Percentiles rank a stretch among this genome's conserved stretches.
Evolutionary conservation across 1,284 basidiomycete genomes (phyloP).

Genomic region (Coniferiporia sulphurascens): DNA sequence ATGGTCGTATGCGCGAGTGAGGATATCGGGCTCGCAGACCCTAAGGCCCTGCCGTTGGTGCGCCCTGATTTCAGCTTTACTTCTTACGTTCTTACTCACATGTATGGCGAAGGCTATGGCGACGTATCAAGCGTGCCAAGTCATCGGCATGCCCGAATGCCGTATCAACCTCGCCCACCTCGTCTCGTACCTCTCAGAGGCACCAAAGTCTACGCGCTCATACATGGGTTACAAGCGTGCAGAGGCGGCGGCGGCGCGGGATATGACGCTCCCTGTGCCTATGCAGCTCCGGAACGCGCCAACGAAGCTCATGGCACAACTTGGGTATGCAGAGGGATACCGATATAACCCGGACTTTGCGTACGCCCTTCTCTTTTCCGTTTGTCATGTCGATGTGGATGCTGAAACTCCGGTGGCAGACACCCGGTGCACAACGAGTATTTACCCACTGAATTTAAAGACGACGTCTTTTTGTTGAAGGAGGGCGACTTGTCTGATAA

Average conservation of each 20-base stretch:
- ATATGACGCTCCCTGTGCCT: slow-evolving; percentile 61
- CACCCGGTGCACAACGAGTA: slow-evolving; percentile 73
- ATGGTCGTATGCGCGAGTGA: slow-evolving; percentile 84
- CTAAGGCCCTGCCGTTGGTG: slow-evolving; percentile 67
- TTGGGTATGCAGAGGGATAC: slow-evolving; percentile 74
- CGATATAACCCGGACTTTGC: slow-evolving; percentile 75
- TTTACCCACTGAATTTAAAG: slow-evolving; percentile 42
- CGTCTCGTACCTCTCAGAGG: slow-evolving; percentile 78
- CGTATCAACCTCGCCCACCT: slow-evolving; percentile 76
- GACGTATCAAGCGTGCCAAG: slow-evolving; percentile 75
- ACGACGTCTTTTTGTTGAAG: slow-evolving; percentile 46
- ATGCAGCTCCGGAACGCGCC: slow-evolving; percentile 84
- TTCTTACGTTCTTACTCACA: background rate
- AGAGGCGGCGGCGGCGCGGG: slow-evolving; percentile 53
- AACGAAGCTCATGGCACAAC: slow-evolving; percentile 74
- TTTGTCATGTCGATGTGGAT: background rate
- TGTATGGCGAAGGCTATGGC: slow-evolving; percentile 59
- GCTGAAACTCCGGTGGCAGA: slow-evolving; percentile 27
- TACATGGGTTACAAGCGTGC: slow-evolving; percentile 77
- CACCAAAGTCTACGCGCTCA: slow-evolving; percentile 76
- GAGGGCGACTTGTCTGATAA: slow-evolving; percentile 53
- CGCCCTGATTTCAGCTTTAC: slow-evolving; percentile 21
- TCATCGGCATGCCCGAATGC: slow-evolving; percentile 83
- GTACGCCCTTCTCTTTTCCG: slow-evolving; percentile 35
- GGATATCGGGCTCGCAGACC: slow-evolving; percentile 79